phyloP scores from a whole-genome alignment of 2,329 filamentous ascomycete species.

The Fusarium fujikuroi region DNA sequence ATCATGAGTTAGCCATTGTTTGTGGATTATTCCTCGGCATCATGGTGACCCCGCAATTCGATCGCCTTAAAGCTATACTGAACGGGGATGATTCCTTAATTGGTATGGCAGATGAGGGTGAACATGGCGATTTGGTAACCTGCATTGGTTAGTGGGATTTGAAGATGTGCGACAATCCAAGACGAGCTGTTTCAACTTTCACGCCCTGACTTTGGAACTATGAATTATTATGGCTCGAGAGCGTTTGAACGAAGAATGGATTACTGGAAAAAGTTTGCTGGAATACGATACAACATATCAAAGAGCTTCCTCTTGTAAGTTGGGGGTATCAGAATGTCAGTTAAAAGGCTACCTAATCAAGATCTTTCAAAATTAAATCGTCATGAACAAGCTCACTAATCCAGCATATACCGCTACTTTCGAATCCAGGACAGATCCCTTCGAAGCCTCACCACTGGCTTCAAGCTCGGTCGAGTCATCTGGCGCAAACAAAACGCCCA shows the following conservation, averaged over 20 bases:
- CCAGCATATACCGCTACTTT: constrained; percentile 5
- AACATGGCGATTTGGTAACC: constrained; percentile 39
- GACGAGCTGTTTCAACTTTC: background rate
- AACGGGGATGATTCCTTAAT: constrained; percentile 14
- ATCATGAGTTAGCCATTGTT: constrained; percentile 9
- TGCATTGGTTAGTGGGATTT: constrained; percentile 42
- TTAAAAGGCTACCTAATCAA: background rate
- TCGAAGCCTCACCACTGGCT: constrained; percentile 12
- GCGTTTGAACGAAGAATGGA: background rate
- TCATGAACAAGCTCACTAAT: constrained; percentile 5
- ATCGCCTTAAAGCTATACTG: background rate
- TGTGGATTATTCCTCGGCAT: constrained; percentile 9
- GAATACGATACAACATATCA: background rate
- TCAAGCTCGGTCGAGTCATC: constrained; percentile 61
- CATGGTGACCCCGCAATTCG: constrained; percentile 31
- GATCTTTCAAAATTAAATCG: background rate
- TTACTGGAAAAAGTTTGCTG: background rate
- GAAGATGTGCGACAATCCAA: background rate
- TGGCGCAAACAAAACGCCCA: constrained; percentile 63
- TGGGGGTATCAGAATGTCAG: background rate
- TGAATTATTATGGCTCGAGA: background rate
- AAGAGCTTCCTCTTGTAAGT: background rate
- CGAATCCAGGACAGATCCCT: background rate
- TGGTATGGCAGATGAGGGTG: constrained; percentile 24
- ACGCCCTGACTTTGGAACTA: background rate